Base-by-base conservation (phyloP, 148 eudicot species). In the Vaccinium darrowii region DNA sequence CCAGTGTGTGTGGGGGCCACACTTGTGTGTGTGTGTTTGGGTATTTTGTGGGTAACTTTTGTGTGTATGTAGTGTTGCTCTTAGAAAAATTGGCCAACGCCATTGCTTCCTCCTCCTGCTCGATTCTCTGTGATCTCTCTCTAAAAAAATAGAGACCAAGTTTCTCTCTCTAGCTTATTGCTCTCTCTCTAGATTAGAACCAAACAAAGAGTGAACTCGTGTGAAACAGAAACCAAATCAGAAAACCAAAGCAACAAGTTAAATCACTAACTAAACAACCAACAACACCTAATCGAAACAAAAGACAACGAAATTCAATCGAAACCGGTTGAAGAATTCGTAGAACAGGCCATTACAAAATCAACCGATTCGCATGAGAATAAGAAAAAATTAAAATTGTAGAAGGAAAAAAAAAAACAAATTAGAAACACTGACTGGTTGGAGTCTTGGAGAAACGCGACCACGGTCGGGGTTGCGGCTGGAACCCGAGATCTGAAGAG, bases 401-500 rank as follows among this genome's bases (percentile, higher is more conserved):
- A 57, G 43, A 49, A 73, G 30, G n/a, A n/a, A 30, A 30, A 30
- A 30, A 30, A 30, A 62, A n/a, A 19, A 30, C 73, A 51, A 33
- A 82, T 21, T 82, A 33, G 69, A 72, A 60, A 71, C 39, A 84
- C 87, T 85, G 72, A 88, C 90, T 43, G 83, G 30, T 51, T 53
- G 69, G 79, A 0, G 87, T n/a, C n/a, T 27, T 27, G 27, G 27
- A 0, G 27, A 81, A 33, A 79, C 53, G 19, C 63, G 74, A 81
- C 65, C 4, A 6, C 60, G 58, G 60, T 13, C 15, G 15, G 39
- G 7, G n/a, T 84, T 12, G 63, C 12, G 33, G 43, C 30, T 36
- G 71, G 89, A 85, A 58, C 62, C 65, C 30, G 85, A 81, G 81
- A 82, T 23, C 15, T 83, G 85, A 57, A 91, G 81, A 79, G 93